phyloP scores from a whole-genome alignment of 768 basidiomycete species.

The Amanita inopinata region DNA sequence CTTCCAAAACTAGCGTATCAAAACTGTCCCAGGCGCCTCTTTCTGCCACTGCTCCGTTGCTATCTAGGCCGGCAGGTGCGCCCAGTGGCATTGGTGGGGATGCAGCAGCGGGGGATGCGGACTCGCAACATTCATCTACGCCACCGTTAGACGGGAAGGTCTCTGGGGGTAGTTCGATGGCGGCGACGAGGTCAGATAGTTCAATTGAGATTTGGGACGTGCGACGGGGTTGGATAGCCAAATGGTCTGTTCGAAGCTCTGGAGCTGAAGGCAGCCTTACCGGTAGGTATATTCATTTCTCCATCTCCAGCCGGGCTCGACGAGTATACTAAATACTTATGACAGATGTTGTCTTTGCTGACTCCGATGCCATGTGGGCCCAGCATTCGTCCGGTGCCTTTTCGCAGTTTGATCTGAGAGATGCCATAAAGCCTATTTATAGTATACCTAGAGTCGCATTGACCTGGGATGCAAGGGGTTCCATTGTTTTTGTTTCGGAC shows the following conservation, averaged over 20 bases:
- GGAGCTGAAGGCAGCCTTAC: conserved; percentile 64
- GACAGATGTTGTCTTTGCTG: conserved; percentile 64
- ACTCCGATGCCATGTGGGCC: conserved; percentile 64
- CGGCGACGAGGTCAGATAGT: conserved; percentile 44
- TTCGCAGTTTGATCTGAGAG: conserved; percentile 67
- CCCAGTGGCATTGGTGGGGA: not conserved
- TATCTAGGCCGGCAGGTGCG: not conserved
- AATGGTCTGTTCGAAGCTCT: conserved; percentile 66
- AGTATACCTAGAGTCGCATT: conserved; percentile 51
- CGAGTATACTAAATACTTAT: conserved; percentile 4
- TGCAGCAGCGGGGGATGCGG: not conserved
- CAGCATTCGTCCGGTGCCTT: conserved; percentile 71
- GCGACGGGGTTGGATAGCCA: conserved; percentile 68
- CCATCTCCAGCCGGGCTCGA: not conserved
- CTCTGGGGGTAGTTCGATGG: conserved; percentile 9
- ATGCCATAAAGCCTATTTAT: conserved; percentile 55
- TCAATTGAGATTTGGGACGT: conserved; percentile 84
- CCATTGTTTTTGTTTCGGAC: conserved; percentile 59
- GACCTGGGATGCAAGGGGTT: conserved; percentile 59
- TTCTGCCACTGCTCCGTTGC: conserved; percentile 1
- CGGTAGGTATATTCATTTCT: conserved; percentile 33
- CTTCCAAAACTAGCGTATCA: conserved; percentile 14
- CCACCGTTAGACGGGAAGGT: conserved; percentile 12
- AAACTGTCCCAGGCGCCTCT: conserved; percentile 1
- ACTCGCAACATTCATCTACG: not conserved